phyloP scores from a whole-genome alignment of 2,329 filamentous ascomycete genomes.

The Herpotrichia juniperi region DNA sequence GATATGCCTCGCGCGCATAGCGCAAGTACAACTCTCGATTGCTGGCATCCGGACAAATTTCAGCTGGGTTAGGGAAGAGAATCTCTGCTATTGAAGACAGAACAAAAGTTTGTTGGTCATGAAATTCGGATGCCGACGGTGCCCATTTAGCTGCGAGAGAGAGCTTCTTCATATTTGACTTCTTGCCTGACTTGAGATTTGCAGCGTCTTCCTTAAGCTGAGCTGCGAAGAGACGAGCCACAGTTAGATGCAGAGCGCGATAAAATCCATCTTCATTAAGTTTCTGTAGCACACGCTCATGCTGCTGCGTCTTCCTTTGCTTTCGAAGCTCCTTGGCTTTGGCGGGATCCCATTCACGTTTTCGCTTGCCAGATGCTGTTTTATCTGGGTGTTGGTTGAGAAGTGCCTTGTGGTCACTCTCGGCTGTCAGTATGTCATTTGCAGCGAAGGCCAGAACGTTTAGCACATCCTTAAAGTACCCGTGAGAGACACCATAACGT shows the following conservation, averaged over 20 bases:
- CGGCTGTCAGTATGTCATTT: constrained; percentile 53
- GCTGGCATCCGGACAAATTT: constrained; percentile 37
- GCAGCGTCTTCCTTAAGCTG: constrained; percentile 58
- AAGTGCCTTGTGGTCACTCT: constrained; percentile 47
- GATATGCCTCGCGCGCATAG: constrained; percentile 60
- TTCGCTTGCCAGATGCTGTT: constrained; percentile 20
- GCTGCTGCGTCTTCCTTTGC: constrained; percentile 46
- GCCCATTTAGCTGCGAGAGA: constrained; percentile 68
- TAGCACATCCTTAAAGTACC: constrained; percentile 68
- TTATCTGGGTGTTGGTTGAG: constrained; percentile 47
- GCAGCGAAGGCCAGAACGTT: constrained; percentile 62
- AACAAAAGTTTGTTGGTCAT: constrained; percentile 65
- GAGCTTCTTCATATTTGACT: constrained; percentile 52
- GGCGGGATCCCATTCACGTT: constrained; percentile 25
- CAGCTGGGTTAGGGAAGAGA: constrained; percentile 50
- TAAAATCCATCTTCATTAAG: constrained; percentile 56
- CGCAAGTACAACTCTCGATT: constrained; percentile 60
- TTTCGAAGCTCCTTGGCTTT: constrained; percentile 30
- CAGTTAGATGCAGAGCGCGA: constrained; percentile 57
- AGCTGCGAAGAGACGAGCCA: constrained; percentile 63
- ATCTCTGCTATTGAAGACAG: constrained; percentile 64
- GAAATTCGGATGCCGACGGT: constrained; percentile 60
- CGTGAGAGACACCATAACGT: constrained; percentile 56
- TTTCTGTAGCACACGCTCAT: constrained; percentile 49
- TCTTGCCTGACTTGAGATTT: constrained; percentile 48